Evolutionary conservation across 768 basidiomycete genomes (phyloP).

Genomic region (Termitomyces sp.): DNA sequence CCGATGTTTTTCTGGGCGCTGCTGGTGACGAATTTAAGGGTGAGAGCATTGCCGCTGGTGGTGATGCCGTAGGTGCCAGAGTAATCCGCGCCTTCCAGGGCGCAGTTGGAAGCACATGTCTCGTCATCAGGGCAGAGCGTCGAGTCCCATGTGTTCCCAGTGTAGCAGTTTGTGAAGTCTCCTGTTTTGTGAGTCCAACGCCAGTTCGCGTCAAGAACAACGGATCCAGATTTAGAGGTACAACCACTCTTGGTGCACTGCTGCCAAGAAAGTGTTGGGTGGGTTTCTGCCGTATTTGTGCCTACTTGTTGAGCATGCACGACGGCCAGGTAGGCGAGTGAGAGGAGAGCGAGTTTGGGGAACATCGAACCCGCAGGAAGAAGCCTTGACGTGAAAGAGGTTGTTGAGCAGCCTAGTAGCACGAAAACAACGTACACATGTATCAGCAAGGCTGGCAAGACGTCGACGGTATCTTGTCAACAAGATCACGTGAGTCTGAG

Average conservation of each 20-base stretch:
- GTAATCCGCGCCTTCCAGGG: conserved; percentile 46
- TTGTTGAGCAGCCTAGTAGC: no score
- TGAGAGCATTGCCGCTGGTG: conserved; percentile 42
- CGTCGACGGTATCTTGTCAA: no score
- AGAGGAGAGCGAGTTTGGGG: conserved; percentile 34
- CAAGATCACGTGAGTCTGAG: background rate
- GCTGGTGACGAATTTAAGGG: conserved; percentile 44
- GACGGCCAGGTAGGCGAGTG: conserved; percentile 37
- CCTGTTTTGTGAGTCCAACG: conserved; percentile 45
- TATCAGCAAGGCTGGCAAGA: no score
- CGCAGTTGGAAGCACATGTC: conserved; percentile 24
- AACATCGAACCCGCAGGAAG: no score
- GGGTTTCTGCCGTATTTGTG: conserved; percentile 33
- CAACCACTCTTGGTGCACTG: conserved; percentile 43
- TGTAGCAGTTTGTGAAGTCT: conserved; percentile 45
- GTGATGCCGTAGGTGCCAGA: conserved; percentile 49
- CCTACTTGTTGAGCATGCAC: conserved; percentile 54
- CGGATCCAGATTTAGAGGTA: conserved; percentile 29
- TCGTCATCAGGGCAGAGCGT: conserved; percentile 42
- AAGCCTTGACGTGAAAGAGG: no score
- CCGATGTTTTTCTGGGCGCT: conserved; percentile 33
- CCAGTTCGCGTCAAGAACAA: conserved; percentile 58
- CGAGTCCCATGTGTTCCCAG: conserved; percentile 53
- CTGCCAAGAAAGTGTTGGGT: conserved; percentile 32
- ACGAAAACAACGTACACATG: no score